Conservation (phyloP, 768 basidiomycete species). For the Saitozyma podzolica region DNA sequence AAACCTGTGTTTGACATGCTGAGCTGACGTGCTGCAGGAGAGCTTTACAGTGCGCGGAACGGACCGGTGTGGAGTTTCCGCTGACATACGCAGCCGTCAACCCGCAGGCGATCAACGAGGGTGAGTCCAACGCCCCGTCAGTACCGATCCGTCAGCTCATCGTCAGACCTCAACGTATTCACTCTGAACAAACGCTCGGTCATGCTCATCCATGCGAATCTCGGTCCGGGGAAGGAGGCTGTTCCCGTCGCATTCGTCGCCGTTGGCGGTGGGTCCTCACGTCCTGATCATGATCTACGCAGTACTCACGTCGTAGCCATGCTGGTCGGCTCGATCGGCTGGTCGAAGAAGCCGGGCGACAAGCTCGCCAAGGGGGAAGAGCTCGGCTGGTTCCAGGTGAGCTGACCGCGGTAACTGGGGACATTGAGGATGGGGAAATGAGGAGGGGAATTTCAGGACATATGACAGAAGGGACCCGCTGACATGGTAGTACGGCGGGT, state of each 20-base stretch:
- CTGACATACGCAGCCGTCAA: constrained; percentile 59
- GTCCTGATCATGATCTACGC: not conserved
- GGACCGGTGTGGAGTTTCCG: constrained; percentile 23
- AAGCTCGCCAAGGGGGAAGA: constrained; percentile 56
- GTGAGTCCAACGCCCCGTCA: constrained; percentile 60
- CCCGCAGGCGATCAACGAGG: constrained; percentile 73
- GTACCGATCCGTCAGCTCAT: constrained; percentile 49
- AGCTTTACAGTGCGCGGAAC: constrained; percentile 44
- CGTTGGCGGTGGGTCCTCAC: constrained; percentile 59
- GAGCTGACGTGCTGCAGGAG: constrained; percentile 19
- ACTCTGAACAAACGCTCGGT: constrained; percentile 52
- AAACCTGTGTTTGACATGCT: constrained; percentile 3
- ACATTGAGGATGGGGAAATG: not conserved
- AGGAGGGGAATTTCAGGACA: constrained; percentile 15
- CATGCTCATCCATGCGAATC: constrained; percentile 38
- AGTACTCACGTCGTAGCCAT: constrained; percentile 55
- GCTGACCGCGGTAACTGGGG: constrained; percentile 3
- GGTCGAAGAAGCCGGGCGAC: constrained; percentile 57
- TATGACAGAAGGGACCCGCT: not conserved
- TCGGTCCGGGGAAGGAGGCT: constrained; percentile 32
- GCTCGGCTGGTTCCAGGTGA: constrained; percentile 66
- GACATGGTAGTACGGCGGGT: constrained; percentile 74
- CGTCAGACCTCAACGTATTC: constrained; percentile 50
- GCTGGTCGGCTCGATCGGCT: constrained; percentile 72
- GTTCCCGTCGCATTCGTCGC: constrained; percentile 67